Base-by-base conservation (phyloP, 371 early-diverging fungal genomes). In the Mortierella sp. region DNA sequence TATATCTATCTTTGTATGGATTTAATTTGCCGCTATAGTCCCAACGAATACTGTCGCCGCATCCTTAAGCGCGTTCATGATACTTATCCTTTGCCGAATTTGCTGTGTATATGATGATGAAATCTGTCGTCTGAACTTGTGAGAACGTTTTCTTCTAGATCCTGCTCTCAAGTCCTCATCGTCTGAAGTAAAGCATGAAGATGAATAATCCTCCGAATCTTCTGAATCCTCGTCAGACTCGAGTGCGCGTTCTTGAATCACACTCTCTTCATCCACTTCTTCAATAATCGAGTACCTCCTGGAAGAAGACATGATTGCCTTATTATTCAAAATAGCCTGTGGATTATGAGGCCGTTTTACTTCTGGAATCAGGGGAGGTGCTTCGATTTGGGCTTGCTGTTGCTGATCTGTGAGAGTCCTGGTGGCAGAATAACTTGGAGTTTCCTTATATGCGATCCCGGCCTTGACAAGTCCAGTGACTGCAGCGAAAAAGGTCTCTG, bases 391-490 rank as follows among this genome's bases (percentile, higher is more conserved):
- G 0, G 24, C 59, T n/a, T 52, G 67, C 13, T 33, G 65, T 11
- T 58, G 66, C 28, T 32, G 58, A 15, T 33, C 4, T 24, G 55
- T 22, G 3, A 69, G 45, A 2, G 48, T 22, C 55, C 65, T 61
- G 11, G 43, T 47, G 8, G 75, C 36, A 9, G 57, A 38, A 65
- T 90, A 87, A 4, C 86, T 72, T 1, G 90, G 88, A 0, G 91
- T 85, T 61, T 90, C 89, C 47, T 88, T 84, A 62, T 91, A 91
- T 3, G 92, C 91, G 22, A 90, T 77, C 5, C 87, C 87, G 3
- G 91, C 92, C 76, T 89, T 89, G 60, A 89, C 83, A 52, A 89
- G 73, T 2, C 90, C 89, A 8, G 88, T 82, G 36, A 86, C 66
- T 0, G 86, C 78, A 1, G 90, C 89, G 45, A 88, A 88, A 16